These are phyloP conservation scores for Teratosphaeria viscida DNA, from an alignment of 2,329 filamentous ascomycete genomes.

Conservation along the genomic window DNA sequence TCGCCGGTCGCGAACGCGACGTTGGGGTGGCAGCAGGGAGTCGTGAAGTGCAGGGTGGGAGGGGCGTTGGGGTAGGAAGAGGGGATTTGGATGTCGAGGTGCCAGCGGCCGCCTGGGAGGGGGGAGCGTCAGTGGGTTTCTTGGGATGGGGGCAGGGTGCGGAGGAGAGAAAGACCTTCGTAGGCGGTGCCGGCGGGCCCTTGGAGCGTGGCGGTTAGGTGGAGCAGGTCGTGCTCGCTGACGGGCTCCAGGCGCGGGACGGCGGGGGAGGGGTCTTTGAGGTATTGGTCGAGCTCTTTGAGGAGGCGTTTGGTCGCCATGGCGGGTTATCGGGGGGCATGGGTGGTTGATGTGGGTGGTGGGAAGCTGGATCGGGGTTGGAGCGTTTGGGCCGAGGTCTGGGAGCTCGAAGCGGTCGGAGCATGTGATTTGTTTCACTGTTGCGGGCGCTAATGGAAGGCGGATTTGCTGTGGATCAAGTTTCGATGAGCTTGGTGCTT, in stretches of 20 bases:
- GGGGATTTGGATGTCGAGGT: conserved; percentile 67
- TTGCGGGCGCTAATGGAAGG: neutral
- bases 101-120: conserved; percentile 61
- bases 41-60: conserved; percentile 71
- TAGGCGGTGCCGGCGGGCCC: conserved; percentile 50
- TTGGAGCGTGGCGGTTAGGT: conserved; percentile 51
- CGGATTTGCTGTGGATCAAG: neutral
- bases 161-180: conserved; percentile 37
- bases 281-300: conserved; percentile 50
- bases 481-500: neutral
- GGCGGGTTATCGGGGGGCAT: neutral
- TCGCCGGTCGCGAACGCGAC: conserved; percentile 65
- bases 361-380: neutral
- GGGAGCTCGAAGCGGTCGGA: neutral
- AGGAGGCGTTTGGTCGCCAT: conserved; percentile 47
- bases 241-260: conserved; percentile 47
- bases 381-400: neutral
- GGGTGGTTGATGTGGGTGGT: neutral
- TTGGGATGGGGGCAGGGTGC: neutral
- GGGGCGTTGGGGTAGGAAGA: conserved; percentile 66
- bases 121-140: neutral
- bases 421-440: neutral
- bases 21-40: conserved; percentile 77
- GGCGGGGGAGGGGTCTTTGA: conserved; percentile 45
- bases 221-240: conserved; percentile 43